Evolutionary conservation across 345 rosid genomes (phyloP), one percentile per base, ranked within the genome.

Genomic region (Camelina hispida): DNA sequence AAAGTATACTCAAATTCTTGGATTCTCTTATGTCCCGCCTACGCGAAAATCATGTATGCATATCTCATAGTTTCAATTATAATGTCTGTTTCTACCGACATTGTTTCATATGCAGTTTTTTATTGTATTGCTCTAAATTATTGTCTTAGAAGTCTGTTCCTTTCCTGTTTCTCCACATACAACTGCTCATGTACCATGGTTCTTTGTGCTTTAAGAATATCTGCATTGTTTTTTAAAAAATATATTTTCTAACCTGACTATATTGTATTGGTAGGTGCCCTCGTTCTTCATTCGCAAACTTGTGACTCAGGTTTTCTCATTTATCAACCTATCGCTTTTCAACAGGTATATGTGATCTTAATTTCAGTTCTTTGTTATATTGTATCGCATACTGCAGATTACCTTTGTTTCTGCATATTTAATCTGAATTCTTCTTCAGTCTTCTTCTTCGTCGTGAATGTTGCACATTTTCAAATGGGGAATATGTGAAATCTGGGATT

Each of bases 391-490:
- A 51, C 42, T 9, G 22, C 55, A 14, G 47, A 23, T 28, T 53
- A 52, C 68, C 53, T 72, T 55, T 73, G 18, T 53, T 68, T 46
- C 51, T 64, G 20, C 54, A 54, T 68, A 61, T 44, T 35, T 61
- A 73, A 53, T 44, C 23, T 4, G 17, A 71, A 37, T 80, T 73
- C 57, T 53, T 81, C 53, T 69, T 54, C 75, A 95, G 99, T 74
- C 99, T 95, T 82, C 86, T 95, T 46, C 85, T 95, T 72, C 85
- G 99, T 62, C 92, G 99, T 68, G 99, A 95, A 81, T 95, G 99
- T 67, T 95, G 97, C 86, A 88, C 97, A 62, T 95, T 95, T 81
- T 92, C 99, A 54, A 95, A 95, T 78, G 99, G 99, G 52, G 97
- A 95, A 74, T 92, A 95, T 69, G 97, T 95, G 58, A 95, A 85